Base-by-base conservation (phyloP, 176 grass and related monocot species). In the Triticum monococcum region DNA sequence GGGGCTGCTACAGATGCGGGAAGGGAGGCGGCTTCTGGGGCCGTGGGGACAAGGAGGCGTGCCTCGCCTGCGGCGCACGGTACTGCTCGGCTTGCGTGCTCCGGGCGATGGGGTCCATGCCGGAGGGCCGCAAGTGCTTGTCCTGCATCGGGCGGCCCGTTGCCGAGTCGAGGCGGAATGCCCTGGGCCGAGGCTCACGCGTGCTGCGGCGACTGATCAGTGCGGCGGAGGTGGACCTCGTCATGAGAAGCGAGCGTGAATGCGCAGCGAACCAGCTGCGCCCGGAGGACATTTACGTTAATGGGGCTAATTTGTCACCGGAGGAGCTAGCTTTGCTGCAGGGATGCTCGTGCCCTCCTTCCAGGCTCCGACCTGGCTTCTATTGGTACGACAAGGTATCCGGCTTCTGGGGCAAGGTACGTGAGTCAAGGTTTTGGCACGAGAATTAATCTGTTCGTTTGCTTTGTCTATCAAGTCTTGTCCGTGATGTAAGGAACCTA, bases 311-410 rank as follows among this genome's bases (percentile, higher is more conserved):
- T 61, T 77, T 99, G 57, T 89, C 77, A 5, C 75, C 71, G 3
- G 97, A 99, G 61, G 97, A 94, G 72, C 86, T 99, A 16, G 66
- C 84, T 23, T 2, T 88, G 68, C 90, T 99, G 85, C 94, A 94
- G 87, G 90, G 79, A 10, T 96, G 90, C 52, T 46, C 80, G 8
- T 88, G 79, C 24, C 97, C 94, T 17, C 97, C 97, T 28, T 69
- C 88, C 0, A 94, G 82, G 88, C 86, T 99, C 26, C 90, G 95
- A 12, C 92, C 92, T 0, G 97, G 97, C 0, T 91, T 88, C 64
- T 99, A 99, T 83, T 99, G 97, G 97, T 99, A 99, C 32, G 97
- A 99, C 69, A 99, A 96, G 82, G 90, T 96, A 35, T 96, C 94
- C 12, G 97, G 97, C 24, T 96, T 92, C 84, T 99, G 97, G 97